Evolutionary conservation across 208 protist genomes (phyloP).

Genomic region (Crithidia expoeki): DNA sequence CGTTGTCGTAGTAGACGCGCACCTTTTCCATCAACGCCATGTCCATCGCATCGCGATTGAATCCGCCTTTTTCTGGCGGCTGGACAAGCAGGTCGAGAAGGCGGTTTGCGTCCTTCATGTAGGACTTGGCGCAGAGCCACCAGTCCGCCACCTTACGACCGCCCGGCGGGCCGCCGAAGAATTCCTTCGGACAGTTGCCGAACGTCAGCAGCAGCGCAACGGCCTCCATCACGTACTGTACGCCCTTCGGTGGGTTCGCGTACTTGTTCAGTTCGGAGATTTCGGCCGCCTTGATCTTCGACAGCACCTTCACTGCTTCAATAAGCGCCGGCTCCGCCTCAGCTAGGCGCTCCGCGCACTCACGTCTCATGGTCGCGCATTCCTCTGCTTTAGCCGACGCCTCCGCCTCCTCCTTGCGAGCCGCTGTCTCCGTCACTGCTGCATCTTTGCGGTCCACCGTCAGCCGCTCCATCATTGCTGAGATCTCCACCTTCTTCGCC

Average conservation of each 20-base stretch:
- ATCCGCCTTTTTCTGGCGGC: constrained; percentile 81
- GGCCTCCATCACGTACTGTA: constrained; percentile 98
- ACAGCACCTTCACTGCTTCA: constrained; percentile 92
- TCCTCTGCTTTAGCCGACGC: constrained; percentile 94
- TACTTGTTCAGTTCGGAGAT: constrained; percentile 98
- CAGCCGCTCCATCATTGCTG: constrained; percentile 93
- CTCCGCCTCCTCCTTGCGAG: constrained; percentile 91
- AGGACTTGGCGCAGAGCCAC: constrained; percentile 94
- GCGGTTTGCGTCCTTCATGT: constrained; percentile 92
- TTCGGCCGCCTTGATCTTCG: constrained; percentile 95
- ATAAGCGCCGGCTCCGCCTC: constrained; percentile 97
- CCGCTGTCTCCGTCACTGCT: constrained; percentile 82
- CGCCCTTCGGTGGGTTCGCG: constrained; percentile 95
- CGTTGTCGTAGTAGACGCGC: constrained; percentile 92
- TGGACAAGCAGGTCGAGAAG: constrained; percentile 93
- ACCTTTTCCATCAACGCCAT: constrained; percentile 95
- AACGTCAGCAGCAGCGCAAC: constrained; percentile 96
- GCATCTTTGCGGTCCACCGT: constrained; percentile 92
- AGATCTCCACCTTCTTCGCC: constrained; percentile 92
- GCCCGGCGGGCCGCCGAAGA: constrained; percentile 91
- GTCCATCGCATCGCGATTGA: constrained; percentile 95
- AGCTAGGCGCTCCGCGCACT: constrained; percentile 91
- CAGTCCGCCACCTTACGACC: constrained; percentile 96
- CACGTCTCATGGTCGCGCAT: constrained; percentile 93
- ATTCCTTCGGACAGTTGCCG: constrained; percentile 94